phyloP scores from a whole-genome alignment of 2,329 filamentous ascomycete species.

The Cladosporium sp. region DNA sequence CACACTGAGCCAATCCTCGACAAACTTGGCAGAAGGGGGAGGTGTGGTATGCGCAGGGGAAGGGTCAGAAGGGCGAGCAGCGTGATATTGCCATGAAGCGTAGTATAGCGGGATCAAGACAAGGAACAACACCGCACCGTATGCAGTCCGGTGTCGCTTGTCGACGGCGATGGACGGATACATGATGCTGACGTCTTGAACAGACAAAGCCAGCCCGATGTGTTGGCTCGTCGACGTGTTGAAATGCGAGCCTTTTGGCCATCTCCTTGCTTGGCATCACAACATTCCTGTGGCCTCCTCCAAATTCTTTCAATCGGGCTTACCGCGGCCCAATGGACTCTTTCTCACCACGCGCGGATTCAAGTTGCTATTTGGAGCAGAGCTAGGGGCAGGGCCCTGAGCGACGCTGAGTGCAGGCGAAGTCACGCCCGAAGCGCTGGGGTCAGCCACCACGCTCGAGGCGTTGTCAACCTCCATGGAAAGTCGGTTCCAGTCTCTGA shows the following conservation, averaged over 20 bases:
- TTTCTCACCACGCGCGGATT: not conserved
- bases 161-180: slow-evolving; percentile 14
- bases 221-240: not conserved
- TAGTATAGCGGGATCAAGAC: slow-evolving; percentile 20
- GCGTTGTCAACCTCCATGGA: slow-evolving; percentile 13
- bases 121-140: slow-evolving; percentile 5
- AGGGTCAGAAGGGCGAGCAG: slow-evolving; percentile 12
- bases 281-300: slow-evolving; percentile 12
- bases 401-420: not conserved
- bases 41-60: not conserved
- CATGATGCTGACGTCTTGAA: slow-evolving; percentile 14
- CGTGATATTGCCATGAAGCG: slow-evolving; percentile 16
- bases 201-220: not conserved
- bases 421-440: not conserved
- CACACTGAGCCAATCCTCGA: slow-evolving; percentile 22
- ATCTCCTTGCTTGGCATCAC: slow-evolving; percentile 9
- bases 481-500: slow-evolving; percentile 11
- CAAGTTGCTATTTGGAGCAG: too few relatives aligned
- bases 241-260: not conserved
- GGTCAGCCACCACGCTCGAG: slow-evolving; percentile 12
- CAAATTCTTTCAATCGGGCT: not conserved
- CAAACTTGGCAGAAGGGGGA: slow-evolving; percentile 16
- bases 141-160: slow-evolving; percentile 11
- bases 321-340: not conserved
- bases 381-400: not conserved